These are phyloP conservation scores for Paraleonurus japonicus DNA, from an alignment of 257 asterid genomes.

Conservation along the genomic window DNA sequence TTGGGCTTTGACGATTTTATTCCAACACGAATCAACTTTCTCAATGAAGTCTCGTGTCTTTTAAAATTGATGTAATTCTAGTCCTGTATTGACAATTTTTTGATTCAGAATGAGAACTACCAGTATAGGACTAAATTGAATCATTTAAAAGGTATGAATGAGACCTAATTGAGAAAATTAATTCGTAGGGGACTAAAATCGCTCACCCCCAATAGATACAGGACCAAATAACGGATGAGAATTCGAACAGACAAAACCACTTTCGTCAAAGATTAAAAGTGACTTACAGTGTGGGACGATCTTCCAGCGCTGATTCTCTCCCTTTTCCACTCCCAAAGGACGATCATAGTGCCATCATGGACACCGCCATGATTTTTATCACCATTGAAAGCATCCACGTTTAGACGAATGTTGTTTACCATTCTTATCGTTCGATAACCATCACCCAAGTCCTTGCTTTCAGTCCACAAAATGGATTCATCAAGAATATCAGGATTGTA, in stretches of 20 bases:
- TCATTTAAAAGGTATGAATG: neutral
- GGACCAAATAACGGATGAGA: neutral
- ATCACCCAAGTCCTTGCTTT: conserved; percentile 85
- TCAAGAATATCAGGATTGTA: conserved; percentile 67
- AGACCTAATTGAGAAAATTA: neutral
- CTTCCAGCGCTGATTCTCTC: conserved; percentile 90
- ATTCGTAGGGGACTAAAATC: neutral
- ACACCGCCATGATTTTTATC: conserved; percentile 87
- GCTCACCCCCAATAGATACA: neutral
- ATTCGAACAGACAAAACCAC: neutral
- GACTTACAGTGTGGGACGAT: conserved; percentile 76
- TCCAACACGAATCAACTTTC: neutral
- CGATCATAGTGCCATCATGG: conserved; percentile 71
- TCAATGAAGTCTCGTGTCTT: neutral
- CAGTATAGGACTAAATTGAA: neutral
- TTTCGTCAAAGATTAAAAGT: neutral
- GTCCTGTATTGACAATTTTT: neutral
- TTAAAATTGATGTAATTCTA: neutral
- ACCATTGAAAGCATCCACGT: conserved; percentile 80
- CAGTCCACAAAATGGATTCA: conserved; percentile 85
- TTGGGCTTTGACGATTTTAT: too few relatives aligned
- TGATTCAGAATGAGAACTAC: too few relatives aligned
- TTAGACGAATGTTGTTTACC: conserved; percentile 77
- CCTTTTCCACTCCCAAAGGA: conserved; percentile 98
- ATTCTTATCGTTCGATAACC: conserved; percentile 68